Base-by-base conservation (phyloP, 495 filamentous ascomycete genomes). In the Xylaria grammica region DNA sequence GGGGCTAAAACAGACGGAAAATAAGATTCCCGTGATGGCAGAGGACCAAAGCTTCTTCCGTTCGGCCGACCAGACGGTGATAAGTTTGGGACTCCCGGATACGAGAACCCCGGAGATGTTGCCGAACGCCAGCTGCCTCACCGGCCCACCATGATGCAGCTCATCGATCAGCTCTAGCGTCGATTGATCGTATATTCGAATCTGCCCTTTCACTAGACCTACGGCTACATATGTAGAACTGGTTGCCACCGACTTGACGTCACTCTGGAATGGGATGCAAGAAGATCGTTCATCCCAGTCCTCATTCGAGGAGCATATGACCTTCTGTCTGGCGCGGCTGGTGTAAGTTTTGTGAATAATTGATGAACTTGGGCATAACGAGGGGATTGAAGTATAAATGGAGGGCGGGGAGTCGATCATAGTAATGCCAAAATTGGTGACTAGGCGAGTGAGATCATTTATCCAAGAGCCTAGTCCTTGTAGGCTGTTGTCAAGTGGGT, bases 281-380 rank as follows among this genome's bases (percentile, higher is more conserved):
- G 64, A 54, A 29, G 68, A 29, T 38, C 69, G 56, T 24, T 72
- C 69, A 29, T 72, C 69, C 69, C 69, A 72, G 17, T 65, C 61
- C 24, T 62, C 40, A 22, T 72, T 65, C 19, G 64, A 62, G 0
- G 42, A 22, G 54, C 69, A 60, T 4, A 69, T 55, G 0, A 72
- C 56, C 42, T 65, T 67, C 24, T 69, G 67, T 26, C 44, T 63
- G 34, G 60, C 57, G 22, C 52, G 58, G 19, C 57, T 65, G 4
- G 32, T 62, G 44, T 69, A 70, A 30, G 53, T 48, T 46, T 61
- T 62, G 27, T 70, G 55, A 11, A 72, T 64, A 19, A 64, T 62
- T 34, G 65, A 66, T 13, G 57, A 54, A 0, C 26, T 53, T 5
- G 70, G 70, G 29, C 67, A 66, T 27, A 72, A 55, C 22, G 64